These are phyloP conservation scores for Globisporangium iwayamae DNA, from an alignment of 352 stramenopile species.

Conservation along the genomic window DNA sequence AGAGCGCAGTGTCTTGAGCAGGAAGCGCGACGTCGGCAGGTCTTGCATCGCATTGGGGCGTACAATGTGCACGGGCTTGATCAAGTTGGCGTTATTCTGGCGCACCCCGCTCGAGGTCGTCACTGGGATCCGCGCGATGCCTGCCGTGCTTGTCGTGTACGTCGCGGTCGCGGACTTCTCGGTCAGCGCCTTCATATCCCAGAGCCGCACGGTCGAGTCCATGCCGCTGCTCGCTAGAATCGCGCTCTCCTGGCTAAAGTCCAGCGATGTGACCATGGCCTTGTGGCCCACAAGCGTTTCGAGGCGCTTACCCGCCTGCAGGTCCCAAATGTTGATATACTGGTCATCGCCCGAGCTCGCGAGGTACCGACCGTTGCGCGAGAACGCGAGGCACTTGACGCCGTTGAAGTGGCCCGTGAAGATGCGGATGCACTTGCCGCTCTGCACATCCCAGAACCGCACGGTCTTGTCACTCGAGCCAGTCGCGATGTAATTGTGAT, in stretches of 20 bases:
- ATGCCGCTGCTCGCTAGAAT: constrained; percentile 72
- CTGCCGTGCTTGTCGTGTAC: constrained; percentile 15
- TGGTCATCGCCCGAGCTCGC: constrained; percentile 83
- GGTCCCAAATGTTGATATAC: constrained; percentile 93
- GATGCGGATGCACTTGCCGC: constrained; percentile 89
- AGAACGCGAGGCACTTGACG: constrained; percentile 88
- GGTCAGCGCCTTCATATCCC: constrained; percentile 78
- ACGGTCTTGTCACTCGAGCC: constrained; percentile 93
- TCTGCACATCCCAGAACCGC: constrained; percentile 93
- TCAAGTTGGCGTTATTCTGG: constrained; percentile 26
- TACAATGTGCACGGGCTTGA: constrained; percentile 58
- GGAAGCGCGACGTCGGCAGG: constrained; percentile 59
- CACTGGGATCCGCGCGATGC: constrained; percentile 35
- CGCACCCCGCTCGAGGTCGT: constrained; percentile 10
- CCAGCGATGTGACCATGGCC: constrained; percentile 65
- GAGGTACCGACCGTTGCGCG: constrained; percentile 87
- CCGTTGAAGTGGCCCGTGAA: constrained; percentile 89
- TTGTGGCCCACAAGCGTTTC: constrained; percentile 81
- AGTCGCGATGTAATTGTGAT: constrained; percentile 95
- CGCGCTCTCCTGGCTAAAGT: constrained; percentile 76
- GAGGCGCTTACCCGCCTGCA: constrained; percentile 85
- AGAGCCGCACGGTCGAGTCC: constrained; percentile 78
- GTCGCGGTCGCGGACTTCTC: constrained; percentile 39
- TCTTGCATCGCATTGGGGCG: constrained; percentile 48
- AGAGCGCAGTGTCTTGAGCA: constrained; percentile 81